phyloP scores from a whole-genome alignment of 2,329 filamentous ascomycete genomes.

The Chaetomium olivaceum region DNA sequence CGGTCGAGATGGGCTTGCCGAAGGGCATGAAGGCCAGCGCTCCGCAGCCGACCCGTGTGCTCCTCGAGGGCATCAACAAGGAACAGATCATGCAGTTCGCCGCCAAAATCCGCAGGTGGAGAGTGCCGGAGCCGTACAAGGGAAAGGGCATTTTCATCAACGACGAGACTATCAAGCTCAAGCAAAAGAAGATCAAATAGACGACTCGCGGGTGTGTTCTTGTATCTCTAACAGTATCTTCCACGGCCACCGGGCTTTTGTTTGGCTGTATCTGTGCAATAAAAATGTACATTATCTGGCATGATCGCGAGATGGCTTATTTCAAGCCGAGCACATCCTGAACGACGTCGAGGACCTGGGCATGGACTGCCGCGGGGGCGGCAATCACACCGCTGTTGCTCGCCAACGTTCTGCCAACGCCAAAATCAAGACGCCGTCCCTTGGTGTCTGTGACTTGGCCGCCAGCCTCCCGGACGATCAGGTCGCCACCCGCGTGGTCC shows the following conservation, averaged over 20 bases:
- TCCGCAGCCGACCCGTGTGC: constrained; percentile 85
- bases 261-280: constrained; percentile 28
- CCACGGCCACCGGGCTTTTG: constrained; percentile 11
- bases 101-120: constrained; percentile 83
- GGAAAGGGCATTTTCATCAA: constrained; percentile 99
- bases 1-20: constrained; percentile 85
- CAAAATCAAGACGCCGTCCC: constrained; percentile 84
- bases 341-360: constrained; percentile 75
- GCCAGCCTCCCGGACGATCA: constrained; percentile 92
- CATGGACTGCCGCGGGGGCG: constrained; percentile 75
- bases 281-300: constrained; percentile 31
- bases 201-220: constrained; percentile 21
- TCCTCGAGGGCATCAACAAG: constrained; percentile 85
- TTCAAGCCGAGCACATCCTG: constrained; percentile 68
- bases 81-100: constrained; percentile 89
- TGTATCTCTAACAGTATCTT: constrained; percentile 28
- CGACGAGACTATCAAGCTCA: constrained; percentile 95
- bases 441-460: constrained; percentile 87
- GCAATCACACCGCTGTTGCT: constrained; percentile 94
- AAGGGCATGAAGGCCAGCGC: constrained; percentile 80
- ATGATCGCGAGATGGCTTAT: constrained; percentile 28
- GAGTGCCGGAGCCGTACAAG: constrained; percentile 95
- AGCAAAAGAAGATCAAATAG: constrained; percentile 96
- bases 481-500: constrained; percentile 94
- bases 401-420: constrained; percentile 78